Evolutionary conservation across 352 stramenopile genomes (phyloP), one percentile per base, ranked within the genome.

Genomic region (Globisporangium viniferum): DNA sequence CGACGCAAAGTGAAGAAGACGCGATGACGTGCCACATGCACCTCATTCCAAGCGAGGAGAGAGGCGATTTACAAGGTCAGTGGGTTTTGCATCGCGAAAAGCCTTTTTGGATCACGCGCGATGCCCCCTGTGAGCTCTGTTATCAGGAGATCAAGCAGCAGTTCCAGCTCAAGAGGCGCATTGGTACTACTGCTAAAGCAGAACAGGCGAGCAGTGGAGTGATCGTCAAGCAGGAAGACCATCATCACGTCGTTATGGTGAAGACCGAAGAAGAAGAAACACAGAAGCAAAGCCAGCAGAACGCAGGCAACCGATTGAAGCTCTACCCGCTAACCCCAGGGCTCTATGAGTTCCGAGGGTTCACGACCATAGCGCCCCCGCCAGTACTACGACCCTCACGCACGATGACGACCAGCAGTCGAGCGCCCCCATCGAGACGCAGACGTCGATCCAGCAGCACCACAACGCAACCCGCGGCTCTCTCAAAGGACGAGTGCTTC

Each of bases 261-360:
- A 22, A 41, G 29, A 27, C 54, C 1, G 54, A 41, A 41, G 20
- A 29, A n/a, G 54, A 27, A 41, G 7, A 48, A 20, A 33, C 3
- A 12, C 41, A 60, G 31, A 39, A 27, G 14, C 31, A 39, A 24
- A 53, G n/a, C 15, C 18, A 65, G 10, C 44, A 41, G 35, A 59
- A 53, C 20, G 35, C 64, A n/a, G 54, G 55, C 57, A 36, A 69
- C 18, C 65, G 27, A 2, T 10, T 49, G 7, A 41, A 48, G 4
- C 39, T 91, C 51, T 86, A 86, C 55, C 84, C 84, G 24, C 71
- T 92, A 14, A 69, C 73, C 5, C 75, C 84, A 4, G 84, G 84
- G 1, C 81, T 79, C 44, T 92, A 88, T 68, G 80, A 90, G 44
- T 90, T 92, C 66, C 70, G 69, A 46, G 84, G 84, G 0, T 92